Percentiles rank a stretch among this genome's conserved stretches.
Evolutionary conservation across 805 yeast species (phyloP).

Genomic region (Monosporozyma siamensis): DNA sequence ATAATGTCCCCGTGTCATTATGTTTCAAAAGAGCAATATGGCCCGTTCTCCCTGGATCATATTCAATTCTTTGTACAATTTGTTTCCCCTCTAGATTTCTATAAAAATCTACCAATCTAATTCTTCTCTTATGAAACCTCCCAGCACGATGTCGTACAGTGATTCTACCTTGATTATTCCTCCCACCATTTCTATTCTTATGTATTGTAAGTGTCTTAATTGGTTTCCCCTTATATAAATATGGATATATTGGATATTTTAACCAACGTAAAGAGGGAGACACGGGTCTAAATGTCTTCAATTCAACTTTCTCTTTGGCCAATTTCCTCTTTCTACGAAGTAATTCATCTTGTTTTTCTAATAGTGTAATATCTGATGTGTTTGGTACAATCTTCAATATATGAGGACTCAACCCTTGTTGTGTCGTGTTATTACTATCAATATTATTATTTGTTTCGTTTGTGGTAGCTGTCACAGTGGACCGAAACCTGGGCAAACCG

Average conservation of each 20-base stretch:
- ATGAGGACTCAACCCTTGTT: neutral
- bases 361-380: slow-evolving; percentile 46
- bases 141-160: slow-evolving; percentile 96
- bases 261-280: slow-evolving; percentile 88
- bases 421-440: neutral
- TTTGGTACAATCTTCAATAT: slow-evolving; percentile 3
- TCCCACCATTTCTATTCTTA: slow-evolving; percentile 68
- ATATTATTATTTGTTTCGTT: neutral
- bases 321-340: slow-evolving; percentile 65
- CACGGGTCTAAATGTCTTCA: slow-evolving; percentile 69
- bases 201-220: slow-evolving; percentile 64
- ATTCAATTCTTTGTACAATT: slow-evolving; percentile 79
- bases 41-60: slow-evolving; percentile 89
- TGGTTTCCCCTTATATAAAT: slow-evolving; percentile 81
- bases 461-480: neutral
- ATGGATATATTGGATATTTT: slow-evolving; percentile 77
- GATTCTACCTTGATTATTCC: slow-evolving; percentile 81
- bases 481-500: too few relatives aligned
- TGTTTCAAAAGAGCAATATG: slow-evolving; percentile 83
- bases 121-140: slow-evolving; percentile 75
- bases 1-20: slow-evolving; percentile 46
- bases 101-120: slow-evolving; percentile 69
- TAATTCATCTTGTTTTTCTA: slow-evolving; percentile 71
- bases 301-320: slow-evolving; percentile 56
- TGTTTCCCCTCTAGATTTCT: slow-evolving; percentile 64